These are phyloP conservation scores for Boletus rubroflammeus DNA, from an alignment of 768 basidiomycete species.

Conservation along the genomic window DNA sequence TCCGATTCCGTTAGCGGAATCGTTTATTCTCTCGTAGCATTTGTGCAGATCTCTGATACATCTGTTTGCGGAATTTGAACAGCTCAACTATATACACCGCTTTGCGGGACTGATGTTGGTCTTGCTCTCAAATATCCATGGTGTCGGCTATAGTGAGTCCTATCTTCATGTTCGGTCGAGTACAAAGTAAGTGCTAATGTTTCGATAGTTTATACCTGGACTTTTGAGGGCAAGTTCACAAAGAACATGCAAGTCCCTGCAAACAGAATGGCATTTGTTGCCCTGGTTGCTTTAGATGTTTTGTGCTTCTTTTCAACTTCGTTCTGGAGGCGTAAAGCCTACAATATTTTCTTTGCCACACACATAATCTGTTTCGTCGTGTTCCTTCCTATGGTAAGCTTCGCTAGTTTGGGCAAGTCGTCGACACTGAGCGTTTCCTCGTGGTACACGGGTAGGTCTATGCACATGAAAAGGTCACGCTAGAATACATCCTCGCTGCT, in stretches of 20 bases:
- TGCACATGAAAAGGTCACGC: constrained; percentile 22
- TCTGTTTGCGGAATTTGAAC: not conserved
- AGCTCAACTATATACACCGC: constrained; percentile 57
- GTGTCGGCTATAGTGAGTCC: constrained; percentile 37
- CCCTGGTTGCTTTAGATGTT: constrained; percentile 34
- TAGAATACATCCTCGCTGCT: constrained; percentile 42
- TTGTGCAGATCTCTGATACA: not conserved
- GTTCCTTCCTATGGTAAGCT: constrained; percentile 37
- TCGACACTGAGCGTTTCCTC: constrained; percentile 9
- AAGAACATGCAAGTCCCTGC: constrained; percentile 5
- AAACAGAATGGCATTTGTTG: constrained; percentile 32
- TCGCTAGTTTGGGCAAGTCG: not conserved
- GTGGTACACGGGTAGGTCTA: constrained; percentile 20
- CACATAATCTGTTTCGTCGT: constrained; percentile 43
- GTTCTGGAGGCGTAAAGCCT: constrained; percentile 39
- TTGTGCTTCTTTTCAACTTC: constrained; percentile 40
- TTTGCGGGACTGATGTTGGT: constrained; percentile 44
- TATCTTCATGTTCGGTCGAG: not conserved
- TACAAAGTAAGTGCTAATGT: not conserved
- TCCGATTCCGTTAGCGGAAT: not conserved
- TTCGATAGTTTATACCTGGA: constrained; percentile 29
- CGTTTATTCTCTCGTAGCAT: not conserved
- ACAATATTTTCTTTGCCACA: constrained; percentile 41
- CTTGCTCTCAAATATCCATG: constrained; percentile 41
- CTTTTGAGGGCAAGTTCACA: constrained; percentile 18